Evolutionary conservation across 2,329 filamentous ascomycete species (phyloP).

Genomic region (Sordariomycetes sp.): DNA sequence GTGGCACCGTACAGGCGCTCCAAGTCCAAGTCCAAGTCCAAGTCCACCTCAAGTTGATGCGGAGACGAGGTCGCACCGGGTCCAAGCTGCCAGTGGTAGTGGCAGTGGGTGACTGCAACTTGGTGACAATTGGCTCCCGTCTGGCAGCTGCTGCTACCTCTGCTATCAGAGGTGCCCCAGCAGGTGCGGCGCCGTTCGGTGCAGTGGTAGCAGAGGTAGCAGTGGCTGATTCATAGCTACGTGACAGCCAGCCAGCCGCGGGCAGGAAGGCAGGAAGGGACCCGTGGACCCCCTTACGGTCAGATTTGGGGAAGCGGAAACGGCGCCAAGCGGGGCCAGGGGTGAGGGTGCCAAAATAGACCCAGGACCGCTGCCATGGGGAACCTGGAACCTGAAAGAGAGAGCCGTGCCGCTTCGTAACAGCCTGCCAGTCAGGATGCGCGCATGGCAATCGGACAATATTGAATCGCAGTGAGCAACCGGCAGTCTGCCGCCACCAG

Average conservation of each 20-base stretch:
- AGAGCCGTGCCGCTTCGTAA: neutral
- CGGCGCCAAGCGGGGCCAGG: neutral
- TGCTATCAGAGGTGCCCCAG: neutral
- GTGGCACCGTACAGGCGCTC: too few species aligned
- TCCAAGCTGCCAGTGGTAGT: neutral
- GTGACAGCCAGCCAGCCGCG: neutral
- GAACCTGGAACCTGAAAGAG: neutral
- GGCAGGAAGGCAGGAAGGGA: neutral
- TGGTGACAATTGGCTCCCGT: neutral
- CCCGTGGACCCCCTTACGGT: too few species aligned
- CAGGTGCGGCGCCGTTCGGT: neutral
- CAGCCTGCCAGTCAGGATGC: neutral
- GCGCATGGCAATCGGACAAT: neutral
- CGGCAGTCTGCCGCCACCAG: neutral
- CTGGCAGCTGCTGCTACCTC: neutral
- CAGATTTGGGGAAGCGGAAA: neutral
- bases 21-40: too few species aligned
- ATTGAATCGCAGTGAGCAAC: neutral
- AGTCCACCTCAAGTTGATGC: neutral
- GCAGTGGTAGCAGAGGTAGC: neutral
- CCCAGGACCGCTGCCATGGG: neutral
- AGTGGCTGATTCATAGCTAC: slow-evolving; percentile 1
- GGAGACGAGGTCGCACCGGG: neutral
- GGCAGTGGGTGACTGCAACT: neutral
- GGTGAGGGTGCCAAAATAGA: neutral